Evolutionary conservation across 148 eudicot genomes (phyloP), one percentile per base, ranked within the genome.

Genomic region (Amaranthus cruentus): DNA sequence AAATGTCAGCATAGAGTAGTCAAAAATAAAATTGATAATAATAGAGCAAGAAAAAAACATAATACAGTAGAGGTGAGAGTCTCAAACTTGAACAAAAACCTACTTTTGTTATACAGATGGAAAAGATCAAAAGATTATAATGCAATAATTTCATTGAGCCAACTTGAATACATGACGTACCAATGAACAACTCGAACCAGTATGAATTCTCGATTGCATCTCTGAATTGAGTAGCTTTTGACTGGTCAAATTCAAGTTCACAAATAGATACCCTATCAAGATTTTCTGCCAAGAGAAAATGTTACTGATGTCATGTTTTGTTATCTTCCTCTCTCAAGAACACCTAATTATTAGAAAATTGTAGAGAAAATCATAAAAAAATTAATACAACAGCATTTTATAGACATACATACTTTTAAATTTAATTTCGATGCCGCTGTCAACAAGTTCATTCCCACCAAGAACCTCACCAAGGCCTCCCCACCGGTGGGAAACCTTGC

Each of bases 381-480:
- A 65, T 6, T 49, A 58, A 43, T 11, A 69, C 8, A 6, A 38
- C 43, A 73, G 18, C 28, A 74, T 47, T 71, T 18, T 55, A 48
- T 61, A 44, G 58, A 38, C 58, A 0, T 63, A 81, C 88, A 57
- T 84, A 94, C 98, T 94, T 83, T 38, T 78, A 78, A 84, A 94
- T 77, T 88, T 94, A 44, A 94, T 81, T 54, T 82, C 88, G 63
- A 91, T 84, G 74, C 84, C 90, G 83, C 98, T 88, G 82, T 94
- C 96, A 77, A 94, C 91, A 69, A 94, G 93, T 81, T 94, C 98
- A 84, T 94, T 94, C 70, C 98, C 98, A 66, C 98, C 98, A 54
- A 94, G 83, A 73, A 94, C 98, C 84, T 94, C 98, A 68, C 98
- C 98, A 50, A 94, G 97, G 70, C 98, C 97, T 75, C 98, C 97